Percentiles rank a stretch among this genome's conserved stretches.
These are phyloP conservation scores for Triticum turgidum DNA, from an alignment of 176 grass and related monocot genomes.

Conservation along the genomic window DNA sequence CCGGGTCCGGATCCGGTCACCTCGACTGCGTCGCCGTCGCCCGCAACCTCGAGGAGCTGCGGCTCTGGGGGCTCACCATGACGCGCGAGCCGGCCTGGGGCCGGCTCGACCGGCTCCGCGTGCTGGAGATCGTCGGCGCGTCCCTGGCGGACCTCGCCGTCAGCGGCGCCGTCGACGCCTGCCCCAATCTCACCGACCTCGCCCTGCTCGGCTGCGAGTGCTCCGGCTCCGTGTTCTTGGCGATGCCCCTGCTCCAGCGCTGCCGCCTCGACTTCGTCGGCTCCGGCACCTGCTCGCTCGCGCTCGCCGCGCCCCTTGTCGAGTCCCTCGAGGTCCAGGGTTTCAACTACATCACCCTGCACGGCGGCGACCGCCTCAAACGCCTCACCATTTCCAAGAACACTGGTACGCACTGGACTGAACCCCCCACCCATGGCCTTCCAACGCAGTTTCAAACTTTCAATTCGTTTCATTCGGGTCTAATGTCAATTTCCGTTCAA, in stretches of 20 bases:
- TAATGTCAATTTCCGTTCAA: background rate
- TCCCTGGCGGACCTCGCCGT: slow-evolving; percentile 46
- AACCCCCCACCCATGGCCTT: background rate
- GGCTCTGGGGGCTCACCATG: slow-evolving; percentile 79
- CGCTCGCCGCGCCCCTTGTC: slow-evolving; percentile 52
- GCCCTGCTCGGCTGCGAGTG: slow-evolving; percentile 76
- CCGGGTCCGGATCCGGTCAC: background rate
- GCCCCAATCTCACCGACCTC: slow-evolving; percentile 68
- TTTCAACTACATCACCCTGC: slow-evolving; percentile 64
- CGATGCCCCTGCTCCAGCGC: slow-evolving; percentile 50
- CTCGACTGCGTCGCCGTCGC: slow-evolving; percentile 57
- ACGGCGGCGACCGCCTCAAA: slow-evolving; percentile 43
- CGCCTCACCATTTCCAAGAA: slow-evolving; percentile 69
- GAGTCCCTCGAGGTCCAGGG: slow-evolving; percentile 74
- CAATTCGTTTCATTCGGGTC: background rate
- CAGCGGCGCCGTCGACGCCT: slow-evolving; percentile 61
- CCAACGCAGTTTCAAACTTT: background rate
- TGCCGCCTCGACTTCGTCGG: slow-evolving; percentile 86
- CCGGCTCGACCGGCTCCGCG: slow-evolving; percentile 44
- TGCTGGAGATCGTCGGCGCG: slow-evolving; percentile 73
- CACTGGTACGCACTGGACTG: slow-evolving; percentile 35
- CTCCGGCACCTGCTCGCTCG: slow-evolving; percentile 44
- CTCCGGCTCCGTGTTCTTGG: slow-evolving; percentile 34
- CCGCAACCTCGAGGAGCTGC: slow-evolving; percentile 51
- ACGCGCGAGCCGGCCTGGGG: slow-evolving; percentile 55